Evolutionary conservation across 192 early-diverging fungal genomes (phyloP).

Genomic region (Linnemannia zychae): DNA sequence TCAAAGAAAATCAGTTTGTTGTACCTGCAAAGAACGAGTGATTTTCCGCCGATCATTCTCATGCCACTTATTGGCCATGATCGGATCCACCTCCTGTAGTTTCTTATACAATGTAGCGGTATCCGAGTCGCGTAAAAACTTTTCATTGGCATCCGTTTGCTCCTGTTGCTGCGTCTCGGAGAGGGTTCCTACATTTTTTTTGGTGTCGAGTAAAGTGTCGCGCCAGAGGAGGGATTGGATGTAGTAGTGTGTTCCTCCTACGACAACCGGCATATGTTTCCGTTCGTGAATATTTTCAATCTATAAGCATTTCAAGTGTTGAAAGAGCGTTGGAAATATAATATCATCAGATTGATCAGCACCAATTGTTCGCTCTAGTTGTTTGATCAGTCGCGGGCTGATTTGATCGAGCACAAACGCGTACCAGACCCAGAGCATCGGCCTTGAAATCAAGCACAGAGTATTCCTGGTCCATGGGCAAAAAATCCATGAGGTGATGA

Average conservation of each 20-base stretch:
- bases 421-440: conserved; percentile 79
- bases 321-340: conserved; percentile 9
- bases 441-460: conserved; percentile 86
- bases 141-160: conserved; percentile 32
- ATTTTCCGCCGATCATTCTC: conserved; percentile 89
- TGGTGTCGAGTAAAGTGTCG: conserved; percentile 69
- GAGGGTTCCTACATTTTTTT: conserved; percentile 25
- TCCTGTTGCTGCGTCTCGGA: conserved; percentile 27
- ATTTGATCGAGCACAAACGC: background rate
- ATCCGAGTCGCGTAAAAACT: conserved; percentile 36
- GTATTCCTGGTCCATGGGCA: conserved; percentile 83
- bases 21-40: conserved; percentile 87
- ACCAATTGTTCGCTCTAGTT: too few relatives aligned
- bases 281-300: conserved; percentile 85
- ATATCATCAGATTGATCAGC: background rate
- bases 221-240: conserved; percentile 91
- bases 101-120: conserved; percentile 75
- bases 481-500: conserved; percentile 91
- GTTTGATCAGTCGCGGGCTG: background rate
- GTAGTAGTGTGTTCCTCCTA: conserved; percentile 98
- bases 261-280: conserved; percentile 84
- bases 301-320: conserved; percentile 42
- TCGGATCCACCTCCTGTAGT: conserved; percentile 80
- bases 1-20: background rate
- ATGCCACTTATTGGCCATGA: conserved; percentile 94